These are phyloP conservation scores for Fusarium abutilonis DNA, from an alignment of 2,329 filamentous ascomycete genomes.

Conservation along the genomic window DNA sequence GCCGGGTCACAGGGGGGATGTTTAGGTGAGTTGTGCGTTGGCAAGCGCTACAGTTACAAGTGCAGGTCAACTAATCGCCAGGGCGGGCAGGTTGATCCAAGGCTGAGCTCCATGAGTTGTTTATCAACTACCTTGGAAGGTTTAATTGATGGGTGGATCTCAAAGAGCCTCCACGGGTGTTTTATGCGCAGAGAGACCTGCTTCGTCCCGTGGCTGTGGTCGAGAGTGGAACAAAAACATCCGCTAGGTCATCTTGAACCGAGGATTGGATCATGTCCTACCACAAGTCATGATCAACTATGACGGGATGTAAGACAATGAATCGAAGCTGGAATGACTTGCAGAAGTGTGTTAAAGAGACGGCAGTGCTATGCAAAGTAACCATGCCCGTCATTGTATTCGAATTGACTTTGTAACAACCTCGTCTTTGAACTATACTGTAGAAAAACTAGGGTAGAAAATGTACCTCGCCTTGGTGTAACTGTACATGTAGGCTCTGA, in stretches of 20 bases:
- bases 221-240: constrained; percentile 24
- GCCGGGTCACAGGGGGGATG: constrained; percentile 26
- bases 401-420: constrained; percentile 5
- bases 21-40: constrained; percentile 34
- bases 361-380: constrained; percentile 1
- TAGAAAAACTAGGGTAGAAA: background rate
- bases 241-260: constrained; percentile 6
- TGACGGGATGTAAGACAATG: constrained; percentile 21
- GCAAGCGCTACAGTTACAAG: constrained; percentile 25
- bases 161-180: constrained; percentile 9
- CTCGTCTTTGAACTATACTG: background rate
- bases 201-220: constrained; percentile 30
- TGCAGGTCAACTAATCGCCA: background rate
- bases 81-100: background rate
- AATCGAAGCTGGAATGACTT: constrained; percentile 24
- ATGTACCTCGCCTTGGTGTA: constrained; percentile 22
- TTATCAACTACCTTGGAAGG: constrained; percentile 5
- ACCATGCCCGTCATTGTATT: background rate
- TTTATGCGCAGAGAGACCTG: constrained; percentile 13
- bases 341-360: constrained; percentile 7
- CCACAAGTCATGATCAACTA: constrained; percentile 26
- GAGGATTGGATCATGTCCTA: background rate
- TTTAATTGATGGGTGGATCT: constrained; percentile 13
- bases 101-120: constrained; percentile 8
- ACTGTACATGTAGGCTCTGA: constrained; percentile 28